Evolutionary conservation across 441 rosid genomes (phyloP).

Genomic region (Croton setiger): DNA sequence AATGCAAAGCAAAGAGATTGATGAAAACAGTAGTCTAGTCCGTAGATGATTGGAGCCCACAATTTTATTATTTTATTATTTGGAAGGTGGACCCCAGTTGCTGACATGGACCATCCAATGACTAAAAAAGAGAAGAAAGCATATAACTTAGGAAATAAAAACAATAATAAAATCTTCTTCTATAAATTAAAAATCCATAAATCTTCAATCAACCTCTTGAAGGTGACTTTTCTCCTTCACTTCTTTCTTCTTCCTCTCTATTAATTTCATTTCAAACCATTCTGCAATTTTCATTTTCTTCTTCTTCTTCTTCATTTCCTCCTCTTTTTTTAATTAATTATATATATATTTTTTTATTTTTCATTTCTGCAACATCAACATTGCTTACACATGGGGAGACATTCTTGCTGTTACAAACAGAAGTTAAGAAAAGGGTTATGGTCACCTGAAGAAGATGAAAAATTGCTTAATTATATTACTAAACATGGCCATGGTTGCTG

Average conservation of each 20-base stretch:
- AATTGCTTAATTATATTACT: conserved; percentile 63
- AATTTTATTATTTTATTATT: too few species aligned
- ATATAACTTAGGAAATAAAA: too few species aligned
- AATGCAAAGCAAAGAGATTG: too few species aligned
- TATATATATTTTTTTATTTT: too few species aligned
- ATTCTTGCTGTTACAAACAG: conserved; percentile 78
- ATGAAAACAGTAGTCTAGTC: too few species aligned
- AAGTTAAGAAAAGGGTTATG: conserved; percentile 83
- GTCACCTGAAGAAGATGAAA: conserved; percentile 93
- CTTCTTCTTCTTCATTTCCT: conserved; percentile 13
- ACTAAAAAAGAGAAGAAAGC: neutral
- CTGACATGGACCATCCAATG: conserved; percentile 28
- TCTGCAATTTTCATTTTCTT: conserved; percentile 39
- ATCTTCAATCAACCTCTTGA: conserved; percentile 36
- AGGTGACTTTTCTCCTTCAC: conserved; percentile 34
- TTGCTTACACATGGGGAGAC: conserved; percentile 60
- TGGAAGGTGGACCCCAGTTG: neutral
- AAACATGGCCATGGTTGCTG: conserved; percentile 82
- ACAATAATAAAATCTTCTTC: too few species aligned
- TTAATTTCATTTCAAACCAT: conserved; percentile 36
- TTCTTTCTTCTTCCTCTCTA: conserved; percentile 38
- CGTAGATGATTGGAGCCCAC: too few species aligned
- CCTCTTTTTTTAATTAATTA: neutral
- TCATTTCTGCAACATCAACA: too few species aligned
- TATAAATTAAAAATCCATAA: conserved; percentile 11